Conservation (phyloP, 2,329 filamentous ascomycete species). For the Penicillium olsonii region DNA sequence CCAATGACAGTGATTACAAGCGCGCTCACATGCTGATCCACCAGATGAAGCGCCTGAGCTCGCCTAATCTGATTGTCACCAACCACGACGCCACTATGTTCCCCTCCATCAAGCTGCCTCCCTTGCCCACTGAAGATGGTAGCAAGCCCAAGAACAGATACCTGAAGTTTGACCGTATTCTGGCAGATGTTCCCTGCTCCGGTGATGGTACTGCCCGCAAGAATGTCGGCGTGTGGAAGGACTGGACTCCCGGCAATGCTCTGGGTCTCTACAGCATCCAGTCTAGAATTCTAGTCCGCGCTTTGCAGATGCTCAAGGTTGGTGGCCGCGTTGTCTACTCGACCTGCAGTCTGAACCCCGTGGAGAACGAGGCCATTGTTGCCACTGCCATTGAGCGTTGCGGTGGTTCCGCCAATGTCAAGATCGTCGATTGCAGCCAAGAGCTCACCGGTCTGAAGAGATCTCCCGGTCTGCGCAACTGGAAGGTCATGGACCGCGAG, state of each 20-base stretch:
- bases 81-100: slow-evolving; percentile 98
- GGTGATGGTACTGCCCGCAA: slow-evolving; percentile 93
- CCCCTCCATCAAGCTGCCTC: slow-evolving; percentile 83
- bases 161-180: slow-evolving; percentile 93
- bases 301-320: slow-evolving; percentile 93
- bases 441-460: slow-evolving; percentile 76
- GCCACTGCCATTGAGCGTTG: slow-evolving; percentile 86
- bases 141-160: slow-evolving; percentile 64
- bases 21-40: slow-evolving; percentile 96
- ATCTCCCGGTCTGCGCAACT: slow-evolving; percentile 72
- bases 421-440: slow-evolving; percentile 79
- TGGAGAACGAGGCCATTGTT: slow-evolving; percentile 94
- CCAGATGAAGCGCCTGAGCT: slow-evolving; percentile 95
- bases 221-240: slow-evolving; percentile 91
- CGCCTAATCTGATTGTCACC: slow-evolving; percentile 93
- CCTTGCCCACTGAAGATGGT: slow-evolving; percentile 56
- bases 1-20: slow-evolving; percentile 96
- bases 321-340: slow-evolving; percentile 96
- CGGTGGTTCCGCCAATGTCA: slow-evolving; percentile 77
- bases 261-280: slow-evolving; percentile 86
- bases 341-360: slow-evolving; percentile 97
- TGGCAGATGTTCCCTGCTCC: slow-evolving; percentile 95
- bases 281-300: slow-evolving; percentile 83
- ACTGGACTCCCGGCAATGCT: slow-evolving; percentile 86
- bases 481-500: slow-evolving; percentile 89